These are phyloP conservation scores for Pythium oligandrum DNA, from an alignment of 352 stramenopile species.

Conservation along the genomic window DNA sequence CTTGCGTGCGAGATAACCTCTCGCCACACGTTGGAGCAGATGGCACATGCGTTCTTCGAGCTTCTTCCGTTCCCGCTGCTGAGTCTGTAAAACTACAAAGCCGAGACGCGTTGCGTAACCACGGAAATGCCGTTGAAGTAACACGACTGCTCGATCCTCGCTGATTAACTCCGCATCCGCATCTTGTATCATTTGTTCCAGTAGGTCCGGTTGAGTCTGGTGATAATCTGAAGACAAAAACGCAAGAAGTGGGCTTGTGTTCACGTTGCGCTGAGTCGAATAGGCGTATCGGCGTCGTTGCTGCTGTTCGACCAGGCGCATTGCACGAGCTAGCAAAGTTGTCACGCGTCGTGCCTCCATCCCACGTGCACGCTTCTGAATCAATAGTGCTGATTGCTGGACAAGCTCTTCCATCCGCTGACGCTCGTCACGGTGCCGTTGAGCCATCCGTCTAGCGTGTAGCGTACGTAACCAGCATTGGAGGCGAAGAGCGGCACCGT, in stretches of 20 bases:
- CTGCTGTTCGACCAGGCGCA: constrained; percentile 37
- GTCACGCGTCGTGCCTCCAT: constrained; percentile 34
- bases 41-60: constrained; percentile 30
- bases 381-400: constrained; percentile 37
- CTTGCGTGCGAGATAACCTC: constrained; percentile 32
- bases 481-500: constrained; percentile 21
- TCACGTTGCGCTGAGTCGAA: constrained; percentile 15
- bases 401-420: constrained; percentile 22
- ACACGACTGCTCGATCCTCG: constrained; percentile 40
- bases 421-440: constrained; percentile 21
- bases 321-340: constrained; percentile 31
- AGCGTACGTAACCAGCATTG: constrained; percentile 32
- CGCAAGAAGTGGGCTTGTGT: constrained; percentile 36
- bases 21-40: constrained; percentile 28
- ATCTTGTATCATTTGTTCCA: constrained; percentile 17
- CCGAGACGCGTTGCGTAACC: constrained; percentile 36
- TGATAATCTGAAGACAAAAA: constrained; percentile 32
- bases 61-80: constrained; percentile 21
- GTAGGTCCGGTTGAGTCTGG: too few species aligned
- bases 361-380: constrained; percentile 49
- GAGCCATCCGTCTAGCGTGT: constrained; percentile 16
- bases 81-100: constrained; percentile 35
- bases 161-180: constrained; percentile 23
- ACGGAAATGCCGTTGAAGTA: constrained; percentile 51
- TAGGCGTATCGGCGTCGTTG: constrained; percentile 34